Evolutionary conservation across 495 filamentous ascomycete species (phyloP), one percentile per base, ranked within the genome.

Genomic region (Penicillium longicatenatum): DNA sequence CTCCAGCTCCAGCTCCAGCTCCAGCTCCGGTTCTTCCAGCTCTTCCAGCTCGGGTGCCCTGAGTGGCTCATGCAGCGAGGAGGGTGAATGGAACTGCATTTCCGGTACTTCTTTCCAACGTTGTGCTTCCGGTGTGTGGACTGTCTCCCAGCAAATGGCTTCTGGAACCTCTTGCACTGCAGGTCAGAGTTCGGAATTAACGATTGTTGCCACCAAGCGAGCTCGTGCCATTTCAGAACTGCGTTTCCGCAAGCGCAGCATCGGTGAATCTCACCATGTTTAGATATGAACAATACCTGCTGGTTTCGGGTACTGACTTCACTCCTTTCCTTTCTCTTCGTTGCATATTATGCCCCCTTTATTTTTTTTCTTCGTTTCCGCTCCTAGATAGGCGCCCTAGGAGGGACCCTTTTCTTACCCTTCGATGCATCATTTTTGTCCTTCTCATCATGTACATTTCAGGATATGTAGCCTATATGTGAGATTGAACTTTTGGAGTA

Each of bases 41-140:
- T 63, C 57, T 29, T 44, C 45, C 16, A 62, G 47, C 50, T 52
- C 58, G 1, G 68, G 72, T 49, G 57, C 60, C 26, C 60, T 70
- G n/a, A 69, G 64, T 37, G 77, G 75, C 12, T n/a, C 73, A 10
- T 81, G 76, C 67, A 68, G 63, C 35, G 17, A 59, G 4, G 73
- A 78, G 47, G 75, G 74, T 52, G 64, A 69, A 42, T 89, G 85
- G 86, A 87, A 88, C 74, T 90, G 88, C 68, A 76, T 88, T 33
- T 73, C 65, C 26, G 87, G 86, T 52, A 74, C 69, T 8, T 75
- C 78, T 16, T 90, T 78, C 70, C 76, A 79, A 59, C 77, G 86
- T 59, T 91, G 88, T 59, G 87, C 86, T 11, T 79, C 72, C 22
- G 87, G 88, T 7, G 53, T 67, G 31, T 89, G 87, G 88, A 81